A percentile compares a stretch with the other conserved stretches of the same genome.
phyloP scores from a whole-genome alignment of 768 basidiomycete genomes.

The Serendipita sp. region DNA sequence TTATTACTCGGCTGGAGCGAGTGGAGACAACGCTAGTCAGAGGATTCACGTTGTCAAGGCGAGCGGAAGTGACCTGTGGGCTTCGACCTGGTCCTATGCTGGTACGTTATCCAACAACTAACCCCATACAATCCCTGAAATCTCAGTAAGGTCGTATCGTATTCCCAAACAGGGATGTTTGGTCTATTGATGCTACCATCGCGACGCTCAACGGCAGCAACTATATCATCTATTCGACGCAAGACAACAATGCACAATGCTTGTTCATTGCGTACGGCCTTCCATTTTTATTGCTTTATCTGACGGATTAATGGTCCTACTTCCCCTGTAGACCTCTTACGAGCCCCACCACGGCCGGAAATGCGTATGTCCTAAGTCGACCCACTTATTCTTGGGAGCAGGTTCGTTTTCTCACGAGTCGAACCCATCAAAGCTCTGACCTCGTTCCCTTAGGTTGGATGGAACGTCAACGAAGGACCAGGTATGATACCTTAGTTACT shows the following conservation, averaged over 20 bases:
- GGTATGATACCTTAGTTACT: neutral
- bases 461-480: conserved; percentile 8
- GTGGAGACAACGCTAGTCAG: conserved; percentile 3
- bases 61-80: conserved; percentile 1
- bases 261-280: conserved; percentile 7
- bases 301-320: neutral
- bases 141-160: neutral
- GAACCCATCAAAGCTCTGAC: neutral
- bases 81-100: conserved; percentile 6
- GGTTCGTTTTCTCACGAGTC: no score
- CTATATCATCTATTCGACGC: conserved; percentile 8
- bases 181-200: conserved; percentile 6
- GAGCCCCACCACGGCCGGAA: no score
- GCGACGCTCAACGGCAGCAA: neutral
- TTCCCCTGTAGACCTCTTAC: neutral
- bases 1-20: conserved; percentile 3
- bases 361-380: no score
- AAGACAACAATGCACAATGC: conserved; percentile 2
- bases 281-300: neutral
- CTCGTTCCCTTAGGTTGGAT: neutral
- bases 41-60: conserved; percentile 3
- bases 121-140: neutral
- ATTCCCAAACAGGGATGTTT: conserved; percentile 4
- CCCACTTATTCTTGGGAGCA: no score
- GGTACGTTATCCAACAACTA: neutral